These are phyloP conservation scores for Truncatella angustata DNA, from an alignment of 2,329 filamentous ascomycete species.

Conservation along the genomic window DNA sequence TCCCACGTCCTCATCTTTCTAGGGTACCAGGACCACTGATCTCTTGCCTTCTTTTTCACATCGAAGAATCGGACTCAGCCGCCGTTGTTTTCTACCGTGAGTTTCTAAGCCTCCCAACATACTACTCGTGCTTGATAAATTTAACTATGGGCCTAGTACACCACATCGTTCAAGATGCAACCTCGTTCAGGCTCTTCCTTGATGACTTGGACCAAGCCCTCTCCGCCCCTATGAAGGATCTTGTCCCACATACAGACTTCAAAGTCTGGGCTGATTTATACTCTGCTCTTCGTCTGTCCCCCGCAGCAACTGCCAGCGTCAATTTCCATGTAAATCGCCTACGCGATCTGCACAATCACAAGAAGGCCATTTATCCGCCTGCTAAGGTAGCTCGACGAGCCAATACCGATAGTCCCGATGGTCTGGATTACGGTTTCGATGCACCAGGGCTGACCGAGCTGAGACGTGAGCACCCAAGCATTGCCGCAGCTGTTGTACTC, in stretches of 20 bases:
- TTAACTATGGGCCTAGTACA: neutral
- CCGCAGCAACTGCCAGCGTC: neutral
- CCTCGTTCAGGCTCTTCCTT: neutral
- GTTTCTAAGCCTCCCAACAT: no score
- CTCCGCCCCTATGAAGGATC: neutral
- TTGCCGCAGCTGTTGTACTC: neutral
- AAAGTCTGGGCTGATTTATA: neutral
- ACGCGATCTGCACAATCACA: neutral
- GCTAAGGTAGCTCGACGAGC: neutral
- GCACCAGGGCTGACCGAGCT: neutral
- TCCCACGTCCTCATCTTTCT: neutral
- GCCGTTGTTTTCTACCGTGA: neutral
- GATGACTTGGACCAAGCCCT: neutral
- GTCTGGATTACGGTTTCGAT: neutral
- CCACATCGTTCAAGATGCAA: slow-evolving; percentile 5
- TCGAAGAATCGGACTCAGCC: neutral
- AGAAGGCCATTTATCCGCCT: neutral
- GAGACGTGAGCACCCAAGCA: neutral
- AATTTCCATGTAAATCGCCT: neutral
- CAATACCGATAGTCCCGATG: neutral
- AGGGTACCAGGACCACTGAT: neutral
- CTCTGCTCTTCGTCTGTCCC: neutral
- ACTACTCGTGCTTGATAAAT: neutral
- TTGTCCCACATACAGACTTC: neutral
- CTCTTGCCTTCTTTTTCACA: neutral